Base-by-base conservation (phyloP, 495 filamentous ascomycete genomes). In the Copromyces sp. region DNA sequence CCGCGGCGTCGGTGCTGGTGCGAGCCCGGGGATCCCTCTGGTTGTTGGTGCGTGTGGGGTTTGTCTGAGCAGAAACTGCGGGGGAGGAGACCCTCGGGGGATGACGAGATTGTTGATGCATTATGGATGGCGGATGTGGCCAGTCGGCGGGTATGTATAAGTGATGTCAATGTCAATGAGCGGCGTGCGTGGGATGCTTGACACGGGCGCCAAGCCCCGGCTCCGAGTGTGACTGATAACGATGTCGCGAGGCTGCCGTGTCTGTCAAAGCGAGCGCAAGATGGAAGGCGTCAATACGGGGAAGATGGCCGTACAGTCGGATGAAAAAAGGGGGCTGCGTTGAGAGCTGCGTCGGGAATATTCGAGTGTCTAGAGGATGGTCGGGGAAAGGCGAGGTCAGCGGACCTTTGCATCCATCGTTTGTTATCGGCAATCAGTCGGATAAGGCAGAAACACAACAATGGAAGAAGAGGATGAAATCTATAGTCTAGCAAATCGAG, bases 81-180 rank as follows among this genome's bases (percentile, higher is more conserved):
- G 91, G 88, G 74, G 90, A 90, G 70, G 90, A 82, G 70, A 88
- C 86, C 74, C 87, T 84, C 24, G 88, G 87, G 74, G 91, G 88
- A 69, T 90, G 88, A 77, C 93, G 89, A 74, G 92, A 90, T 83
- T 92, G 90, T 83, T 95, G 93, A 88, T 95, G 93, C 93, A 96
- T 96, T 68, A 70, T 68, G 72, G 53, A 71, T 69, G 74, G 68
- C 38, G 40, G 20, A 53, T 53, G 45, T 53, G 9, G 45, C 45
- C 45, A 35, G 53, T 32, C 5, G 53, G 53, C 53, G 53, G 53
- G 12, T 65, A 65, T 35, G 53, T 65, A 65, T 65, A 61, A 61
- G 29, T 65, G 53, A 65, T 65, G 29, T 65, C 47, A 59, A 59
- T 59, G 47, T 32, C 9, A 59, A 59, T 29, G 47, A 59, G 47